Conservation (phyloP, 345 rosid genomes). For the Corchorus olitorius region DNA sequence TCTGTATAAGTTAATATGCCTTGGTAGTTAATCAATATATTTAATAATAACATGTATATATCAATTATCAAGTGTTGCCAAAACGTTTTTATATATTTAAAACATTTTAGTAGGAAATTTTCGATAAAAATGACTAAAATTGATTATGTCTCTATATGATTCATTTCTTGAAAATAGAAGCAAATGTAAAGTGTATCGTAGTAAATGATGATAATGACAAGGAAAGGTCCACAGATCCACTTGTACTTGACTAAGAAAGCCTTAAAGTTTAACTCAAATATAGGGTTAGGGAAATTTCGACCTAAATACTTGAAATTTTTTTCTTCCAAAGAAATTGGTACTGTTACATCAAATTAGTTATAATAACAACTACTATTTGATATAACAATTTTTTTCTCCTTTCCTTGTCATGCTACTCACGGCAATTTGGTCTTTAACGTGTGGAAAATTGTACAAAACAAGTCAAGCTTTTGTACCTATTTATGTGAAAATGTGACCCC, state of each 20-base stretch:
- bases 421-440: slow-evolving; percentile 6
- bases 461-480: slow-evolving; percentile 6
- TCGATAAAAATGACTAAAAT: too few relatives aligned
- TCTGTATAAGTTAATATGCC: not conserved
- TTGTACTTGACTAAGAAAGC: not conserved
- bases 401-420: not conserved
- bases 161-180: not conserved
- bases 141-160: not conserved
- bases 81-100: too few relatives aligned
- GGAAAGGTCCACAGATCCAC: not conserved
- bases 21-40: not conserved
- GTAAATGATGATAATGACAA: not conserved
- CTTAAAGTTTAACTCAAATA: not conserved
- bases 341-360: not conserved
- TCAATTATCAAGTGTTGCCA: too few relatives aligned
- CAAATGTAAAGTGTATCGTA: not conserved
- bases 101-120: too few relatives aligned
- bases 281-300: not conserved
- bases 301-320: not conserved
- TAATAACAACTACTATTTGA: not conserved
- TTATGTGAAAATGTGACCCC: not conserved
- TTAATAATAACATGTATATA: too few relatives aligned
- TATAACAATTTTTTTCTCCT: not conserved
- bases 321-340: not conserved
- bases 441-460: not conserved